A percentile compares a stretch with the other conserved stretches of the same genome.
phyloP scores from a whole-genome alignment of 2,329 filamentous ascomycete genomes.

The Trichoderma lentiforme region DNA sequence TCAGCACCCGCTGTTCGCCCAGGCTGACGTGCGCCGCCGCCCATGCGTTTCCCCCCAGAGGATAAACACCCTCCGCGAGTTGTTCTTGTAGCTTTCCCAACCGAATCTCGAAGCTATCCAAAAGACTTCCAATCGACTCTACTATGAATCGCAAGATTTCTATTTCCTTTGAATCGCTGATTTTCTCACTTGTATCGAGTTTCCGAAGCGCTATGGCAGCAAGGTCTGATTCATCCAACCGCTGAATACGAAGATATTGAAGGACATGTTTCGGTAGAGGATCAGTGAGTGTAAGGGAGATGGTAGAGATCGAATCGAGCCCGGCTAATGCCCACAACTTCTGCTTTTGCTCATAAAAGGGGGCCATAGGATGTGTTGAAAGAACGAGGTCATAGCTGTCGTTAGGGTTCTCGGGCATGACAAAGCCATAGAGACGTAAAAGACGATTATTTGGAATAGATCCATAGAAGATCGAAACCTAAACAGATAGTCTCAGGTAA shows the following conservation, averaged over 20 bases:
- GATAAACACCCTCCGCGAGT: conserved; percentile 30
- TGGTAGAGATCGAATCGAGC: neutral
- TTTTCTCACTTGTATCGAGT: conserved; percentile 25
- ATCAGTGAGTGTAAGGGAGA: conserved; percentile 26
- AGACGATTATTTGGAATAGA: conserved; percentile 34
- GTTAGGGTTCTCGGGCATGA: conserved; percentile 34
- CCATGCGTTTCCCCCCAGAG: conserved; percentile 34
- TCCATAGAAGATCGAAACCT: conserved; percentile 30
- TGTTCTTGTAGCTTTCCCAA: conserved; percentile 32
- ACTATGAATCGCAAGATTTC: conserved; percentile 32
- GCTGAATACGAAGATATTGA: conserved; percentile 37
- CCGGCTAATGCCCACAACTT: conserved; percentile 33
- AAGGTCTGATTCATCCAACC: conserved; percentile 30
- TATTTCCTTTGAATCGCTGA: conserved; percentile 32
- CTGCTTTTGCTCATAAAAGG: conserved; percentile 34
- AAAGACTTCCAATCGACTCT: conserved; percentile 31
- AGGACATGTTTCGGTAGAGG: conserved; percentile 34
- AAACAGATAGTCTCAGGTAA: neutral
- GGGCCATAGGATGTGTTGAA: conserved; percentile 32
- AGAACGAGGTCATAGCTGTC: conserved; percentile 38
- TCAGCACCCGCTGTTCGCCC: conserved; percentile 33
- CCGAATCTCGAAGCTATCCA: conserved; percentile 31
- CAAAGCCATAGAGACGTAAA: conserved; percentile 37
- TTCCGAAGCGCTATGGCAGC: conserved; percentile 25
- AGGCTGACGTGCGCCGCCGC: conserved; percentile 32